These are phyloP conservation scores for Eucalyptus curtisii DNA, from an alignment of 345 rosid species.

Conservation along the genomic window DNA sequence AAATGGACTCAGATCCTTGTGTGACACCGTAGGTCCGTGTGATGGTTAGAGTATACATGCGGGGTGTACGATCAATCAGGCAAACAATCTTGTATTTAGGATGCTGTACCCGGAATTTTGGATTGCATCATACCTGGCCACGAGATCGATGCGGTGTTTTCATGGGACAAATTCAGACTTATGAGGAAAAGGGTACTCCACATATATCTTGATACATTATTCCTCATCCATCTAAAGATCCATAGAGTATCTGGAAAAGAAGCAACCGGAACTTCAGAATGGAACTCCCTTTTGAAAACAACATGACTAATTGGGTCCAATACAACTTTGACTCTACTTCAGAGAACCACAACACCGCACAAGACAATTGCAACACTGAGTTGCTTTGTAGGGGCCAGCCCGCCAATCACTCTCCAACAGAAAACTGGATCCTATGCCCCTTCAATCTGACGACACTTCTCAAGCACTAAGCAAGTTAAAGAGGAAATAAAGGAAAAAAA, in stretches of 20 bases:
- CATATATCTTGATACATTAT: neutral
- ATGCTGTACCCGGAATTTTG: neutral
- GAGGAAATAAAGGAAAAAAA: neutral
- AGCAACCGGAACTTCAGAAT: neutral
- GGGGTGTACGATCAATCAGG: neutral
- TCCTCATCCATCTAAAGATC: neutral
- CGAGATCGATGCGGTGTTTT: neutral
- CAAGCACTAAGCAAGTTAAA: neutral
- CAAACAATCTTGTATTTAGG: neutral
- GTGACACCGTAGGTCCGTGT: neutral
- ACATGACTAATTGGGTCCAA: neutral
- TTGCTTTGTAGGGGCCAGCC: constrained; percentile 48
- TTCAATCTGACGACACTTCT: neutral
- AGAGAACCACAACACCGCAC: neutral
- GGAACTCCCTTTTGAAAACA: neutral
- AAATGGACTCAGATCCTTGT: neutral
- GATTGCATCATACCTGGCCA: neutral
- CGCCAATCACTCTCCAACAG: constrained; percentile 2
- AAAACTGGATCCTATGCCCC: neutral
- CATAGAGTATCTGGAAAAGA: neutral
- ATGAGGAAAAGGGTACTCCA: neutral
- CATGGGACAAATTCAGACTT: neutral
- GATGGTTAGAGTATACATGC: neutral
- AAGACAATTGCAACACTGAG: neutral
- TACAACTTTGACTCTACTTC: neutral